A percentile compares a stretch with the other conserved stretches of the same genome.
These are phyloP conservation scores for Eucalyptus cloeziana DNA, from an alignment of 345 rosid genomes.

Conservation along the genomic window DNA sequence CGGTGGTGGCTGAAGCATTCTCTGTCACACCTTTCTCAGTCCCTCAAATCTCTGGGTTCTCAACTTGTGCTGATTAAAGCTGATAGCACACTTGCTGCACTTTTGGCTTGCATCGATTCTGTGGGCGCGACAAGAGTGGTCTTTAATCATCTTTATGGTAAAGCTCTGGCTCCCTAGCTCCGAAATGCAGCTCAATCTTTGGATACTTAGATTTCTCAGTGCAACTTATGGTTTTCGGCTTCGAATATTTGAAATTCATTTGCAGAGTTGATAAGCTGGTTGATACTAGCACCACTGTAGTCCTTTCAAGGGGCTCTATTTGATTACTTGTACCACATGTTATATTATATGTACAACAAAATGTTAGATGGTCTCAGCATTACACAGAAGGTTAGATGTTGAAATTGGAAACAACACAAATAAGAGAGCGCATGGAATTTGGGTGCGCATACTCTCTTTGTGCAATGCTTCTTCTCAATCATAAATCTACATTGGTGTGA, in stretches of 20 bases:
- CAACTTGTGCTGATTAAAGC: constrained; percentile 60
- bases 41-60: constrained; percentile 71
- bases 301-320: not conserved
- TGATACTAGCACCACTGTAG: not conserved
- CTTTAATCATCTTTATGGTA: constrained; percentile 87
- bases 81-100: constrained; percentile 50
- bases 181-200: not conserved
- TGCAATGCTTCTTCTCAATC: not conserved
- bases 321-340: not conserved
- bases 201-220: not conserved
- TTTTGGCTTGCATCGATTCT: constrained; percentile 51
- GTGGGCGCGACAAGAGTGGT: constrained; percentile 66
- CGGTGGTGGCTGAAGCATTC: constrained; percentile 99
- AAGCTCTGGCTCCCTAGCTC: not conserved
- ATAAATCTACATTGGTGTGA: not conserved
- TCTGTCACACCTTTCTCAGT: constrained; percentile 44
- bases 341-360: not conserved
- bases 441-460: not conserved
- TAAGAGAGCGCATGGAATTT: not conserved
- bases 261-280: not conserved
- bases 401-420: not conserved
- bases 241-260: not conserved
- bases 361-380: not conserved
- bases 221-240: not conserved
- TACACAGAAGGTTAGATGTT: not conserved